phyloP scores from a whole-genome alignment of 345 rosid species.

The Ceriops decandra region DNA sequence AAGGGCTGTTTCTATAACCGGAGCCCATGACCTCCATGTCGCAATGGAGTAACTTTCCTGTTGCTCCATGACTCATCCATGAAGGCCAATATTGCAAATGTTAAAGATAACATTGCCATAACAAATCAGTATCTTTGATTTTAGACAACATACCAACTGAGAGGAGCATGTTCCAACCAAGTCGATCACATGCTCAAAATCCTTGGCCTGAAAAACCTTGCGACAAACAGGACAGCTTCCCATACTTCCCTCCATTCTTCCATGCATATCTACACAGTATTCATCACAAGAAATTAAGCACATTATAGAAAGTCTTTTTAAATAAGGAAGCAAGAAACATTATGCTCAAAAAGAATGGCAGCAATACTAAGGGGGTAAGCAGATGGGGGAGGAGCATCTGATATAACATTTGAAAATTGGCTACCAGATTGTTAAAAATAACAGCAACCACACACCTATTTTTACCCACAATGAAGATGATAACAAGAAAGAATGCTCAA shows the following conservation, averaged over 20 bases:
- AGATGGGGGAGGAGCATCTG: too few species aligned
- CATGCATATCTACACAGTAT: slow-evolving; percentile 25
- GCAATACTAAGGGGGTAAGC: too few species aligned
- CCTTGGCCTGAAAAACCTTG: slow-evolving; percentile 63
- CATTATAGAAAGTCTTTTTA: not conserved
- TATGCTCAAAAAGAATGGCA: too few species aligned
- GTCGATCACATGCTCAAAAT: slow-evolving; percentile 71
- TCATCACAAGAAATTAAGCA: not conserved
- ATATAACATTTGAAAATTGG: too few species aligned
- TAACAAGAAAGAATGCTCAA: too few species aligned
- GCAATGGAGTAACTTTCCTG: too few species aligned
- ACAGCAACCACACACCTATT: too few species aligned
- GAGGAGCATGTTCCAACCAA: slow-evolving; percentile 54
- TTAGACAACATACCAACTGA: slow-evolving; percentile 42
- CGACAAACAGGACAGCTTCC: slow-evolving; percentile 92
- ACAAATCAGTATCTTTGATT: not conserved
- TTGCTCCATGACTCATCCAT: not conserved
- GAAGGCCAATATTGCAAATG: not conserved
- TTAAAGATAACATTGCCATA: not conserved
- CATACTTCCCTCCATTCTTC: slow-evolving; percentile 34
- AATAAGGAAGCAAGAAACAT: too few species aligned
- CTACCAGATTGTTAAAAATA: too few species aligned
- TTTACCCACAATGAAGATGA: too few species aligned
- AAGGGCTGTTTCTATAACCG: too few species aligned
- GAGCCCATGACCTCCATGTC: too few species aligned